Evolutionary conservation across 2,329 filamentous ascomycete species (phyloP).

Genomic region (Venturia nashicola): DNA sequence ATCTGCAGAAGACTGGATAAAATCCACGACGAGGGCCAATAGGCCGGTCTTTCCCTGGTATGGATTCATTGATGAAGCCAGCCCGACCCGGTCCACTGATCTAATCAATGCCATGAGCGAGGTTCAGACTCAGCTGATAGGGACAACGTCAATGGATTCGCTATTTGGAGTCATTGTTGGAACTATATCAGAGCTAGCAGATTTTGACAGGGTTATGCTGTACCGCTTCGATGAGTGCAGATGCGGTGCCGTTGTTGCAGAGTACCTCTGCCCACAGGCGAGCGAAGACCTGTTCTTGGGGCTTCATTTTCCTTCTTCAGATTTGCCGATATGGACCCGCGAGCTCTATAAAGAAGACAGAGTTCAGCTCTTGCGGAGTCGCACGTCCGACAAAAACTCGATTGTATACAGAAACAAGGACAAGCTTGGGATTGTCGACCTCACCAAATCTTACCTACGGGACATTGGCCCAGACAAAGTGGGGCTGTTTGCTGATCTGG

Average conservation of each 20-base stretch:
- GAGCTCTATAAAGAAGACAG: not conserved
- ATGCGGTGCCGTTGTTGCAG: not conserved
- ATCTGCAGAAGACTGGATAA: not conserved
- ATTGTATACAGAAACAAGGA: not conserved
- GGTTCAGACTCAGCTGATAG: not conserved
- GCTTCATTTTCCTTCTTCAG: not conserved
- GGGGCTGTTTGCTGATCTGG: not conserved
- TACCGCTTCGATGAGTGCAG: conserved; percentile 1
- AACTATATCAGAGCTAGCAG: not conserved
- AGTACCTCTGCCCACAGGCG: not conserved
- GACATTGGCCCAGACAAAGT: not conserved
- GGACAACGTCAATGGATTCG: not conserved
- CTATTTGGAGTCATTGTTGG: not conserved
- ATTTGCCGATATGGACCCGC: not conserved
- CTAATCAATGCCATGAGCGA: not conserved
- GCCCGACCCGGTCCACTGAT: not conserved
- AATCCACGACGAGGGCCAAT: not conserved
- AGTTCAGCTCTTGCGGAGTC: not conserved
- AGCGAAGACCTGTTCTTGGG: not conserved
- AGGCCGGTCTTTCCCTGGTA: not conserved
- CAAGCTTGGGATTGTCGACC: not conserved
- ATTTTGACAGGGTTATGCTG: not conserved
- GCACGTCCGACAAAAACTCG: not conserved
- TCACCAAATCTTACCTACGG: not conserved
- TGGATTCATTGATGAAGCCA: not conserved